A percentile compares a stretch with the other conserved stretches of the same genome.
Conservation (phyloP, 805 yeast genomes). For the Hemisphaericaspora nanyangensis region DNA sequence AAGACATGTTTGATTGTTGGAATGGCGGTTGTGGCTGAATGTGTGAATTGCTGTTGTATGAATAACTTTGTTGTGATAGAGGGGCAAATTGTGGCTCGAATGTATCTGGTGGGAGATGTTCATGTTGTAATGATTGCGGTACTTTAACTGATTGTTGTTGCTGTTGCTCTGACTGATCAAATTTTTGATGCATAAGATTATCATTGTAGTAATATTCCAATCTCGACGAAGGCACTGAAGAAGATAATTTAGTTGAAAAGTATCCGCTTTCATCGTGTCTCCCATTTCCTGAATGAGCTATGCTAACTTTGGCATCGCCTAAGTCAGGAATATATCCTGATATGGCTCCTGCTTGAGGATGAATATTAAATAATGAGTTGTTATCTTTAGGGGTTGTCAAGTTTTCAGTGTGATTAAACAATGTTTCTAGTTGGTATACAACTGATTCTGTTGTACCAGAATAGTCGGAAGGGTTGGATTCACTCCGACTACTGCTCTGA, state of each 20-base stretch:
- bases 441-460: not conserved
- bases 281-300: not conserved
- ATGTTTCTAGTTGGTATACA: too few species aligned
- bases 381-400: not conserved
- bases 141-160: constrained; percentile 1
- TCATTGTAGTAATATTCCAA: constrained; percentile 3
- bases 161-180: not conserved
- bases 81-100: not conserved
- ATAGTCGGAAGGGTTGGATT: not conserved
- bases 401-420: too few species aligned
- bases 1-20: constrained; percentile 2
- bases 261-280: not conserved
- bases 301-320: not conserved
- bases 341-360: not conserved
- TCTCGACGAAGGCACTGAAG: constrained; percentile 6
- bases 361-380: not conserved
- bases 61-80: not conserved
- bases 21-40: not conserved
- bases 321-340: not conserved
- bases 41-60: constrained; percentile 1
- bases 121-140: not conserved
- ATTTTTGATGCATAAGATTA: constrained; percentile 4
- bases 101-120: constrained; percentile 1
- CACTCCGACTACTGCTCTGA: not conserved
- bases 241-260: constrained; percentile 5